phyloP scores from a whole-genome alignment of 352 stramenopile species.

The Globisporangium sylvaticum region DNA sequence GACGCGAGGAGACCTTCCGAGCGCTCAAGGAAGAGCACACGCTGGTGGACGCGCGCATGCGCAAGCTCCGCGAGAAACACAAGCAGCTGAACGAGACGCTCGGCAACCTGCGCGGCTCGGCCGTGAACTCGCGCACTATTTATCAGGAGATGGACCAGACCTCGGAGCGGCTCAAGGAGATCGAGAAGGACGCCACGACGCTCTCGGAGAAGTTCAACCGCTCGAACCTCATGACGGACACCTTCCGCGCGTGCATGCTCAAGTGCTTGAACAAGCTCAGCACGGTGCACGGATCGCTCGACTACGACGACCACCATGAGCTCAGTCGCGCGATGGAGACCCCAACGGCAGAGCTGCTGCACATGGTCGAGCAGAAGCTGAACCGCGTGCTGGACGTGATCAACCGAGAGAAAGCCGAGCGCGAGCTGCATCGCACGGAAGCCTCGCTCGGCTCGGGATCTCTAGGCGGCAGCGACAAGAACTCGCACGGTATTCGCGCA shows the following conservation, averaged over 20 bases:
- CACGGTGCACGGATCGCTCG: conserved; percentile 63
- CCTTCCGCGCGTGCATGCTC: conserved; percentile 79
- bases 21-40: conserved; percentile 76
- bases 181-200: conserved; percentile 69
- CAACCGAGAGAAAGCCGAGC: conserved; percentile 78
- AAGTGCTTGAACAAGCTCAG: conserved; percentile 76
- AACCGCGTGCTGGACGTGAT: conserved; percentile 80
- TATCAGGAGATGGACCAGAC: conserved; percentile 87
- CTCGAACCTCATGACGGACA: conserved; percentile 74
- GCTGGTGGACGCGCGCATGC: conserved; percentile 66
- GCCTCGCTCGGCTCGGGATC: conserved; percentile 22
- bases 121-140: conserved; percentile 77
- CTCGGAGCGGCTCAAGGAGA: conserved; percentile 77
- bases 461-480: conserved; percentile 22
- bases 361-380: conserved; percentile 81
- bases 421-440: conserved; percentile 71
- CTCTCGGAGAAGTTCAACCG: conserved; percentile 72
- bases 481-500: conserved; percentile 40
- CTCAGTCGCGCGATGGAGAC: conserved; percentile 64
- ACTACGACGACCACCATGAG: conserved; percentile 75
- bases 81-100: conserved; percentile 75
- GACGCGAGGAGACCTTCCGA: conserved; percentile 64
- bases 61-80: conserved; percentile 69
- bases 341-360: conserved; percentile 62
- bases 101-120: conserved; percentile 50